These are phyloP conservation scores for Phytophthora syringae DNA, from an alignment of 352 stramenopile genomes.

Conservation along the genomic window DNA sequence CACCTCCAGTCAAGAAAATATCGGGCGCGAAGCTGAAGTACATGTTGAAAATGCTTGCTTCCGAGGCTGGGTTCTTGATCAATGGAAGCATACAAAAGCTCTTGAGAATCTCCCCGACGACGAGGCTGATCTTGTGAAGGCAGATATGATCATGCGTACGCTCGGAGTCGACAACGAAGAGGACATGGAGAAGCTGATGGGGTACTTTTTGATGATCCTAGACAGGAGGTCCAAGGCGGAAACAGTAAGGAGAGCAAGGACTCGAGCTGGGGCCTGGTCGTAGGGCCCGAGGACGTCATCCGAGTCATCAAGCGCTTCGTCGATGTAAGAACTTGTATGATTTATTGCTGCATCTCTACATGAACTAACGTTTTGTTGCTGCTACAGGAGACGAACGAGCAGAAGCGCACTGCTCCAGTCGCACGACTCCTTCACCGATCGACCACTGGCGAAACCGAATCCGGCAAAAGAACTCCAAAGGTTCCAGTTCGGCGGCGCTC, in stretches of 20 bases:
- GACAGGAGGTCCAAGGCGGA: slow-evolving; percentile 43
- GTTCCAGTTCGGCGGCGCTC: slow-evolving; percentile 29
- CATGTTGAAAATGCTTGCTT: slow-evolving; percentile 88
- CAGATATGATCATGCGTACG: slow-evolving; percentile 88
- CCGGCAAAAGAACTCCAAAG: slow-evolving; percentile 28
- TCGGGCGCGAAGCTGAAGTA: slow-evolving; percentile 86
- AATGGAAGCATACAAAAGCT: slow-evolving; percentile 79
- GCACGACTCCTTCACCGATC: slow-evolving; percentile 52
- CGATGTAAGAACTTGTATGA: slow-evolving; percentile 54
- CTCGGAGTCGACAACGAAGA: slow-evolving; percentile 87
- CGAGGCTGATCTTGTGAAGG: slow-evolving; percentile 84
- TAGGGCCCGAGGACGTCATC: slow-evolving; percentile 89
- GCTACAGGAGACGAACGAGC: slow-evolving; percentile 65
- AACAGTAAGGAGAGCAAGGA: slow-evolving; percentile 32
- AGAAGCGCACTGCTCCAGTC: slow-evolving; percentile 66
- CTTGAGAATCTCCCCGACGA: slow-evolving; percentile 78
- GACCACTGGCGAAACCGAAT: slow-evolving; percentile 24
- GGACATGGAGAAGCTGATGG: slow-evolving; percentile 89
- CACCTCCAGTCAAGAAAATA: slow-evolving; percentile 63
- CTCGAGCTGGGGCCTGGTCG: slow-evolving; percentile 60
- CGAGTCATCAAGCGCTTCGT: slow-evolving; percentile 88
- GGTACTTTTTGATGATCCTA: slow-evolving; percentile 79
- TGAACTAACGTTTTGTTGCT: slow-evolving; percentile 4
- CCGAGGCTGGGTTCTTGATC: slow-evolving; percentile 90
- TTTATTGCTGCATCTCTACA: background rate